Evolutionary conservation across 1,284 basidiomycete species (phyloP).

Genomic region (Lentinula novae-zelandiae): DNA sequence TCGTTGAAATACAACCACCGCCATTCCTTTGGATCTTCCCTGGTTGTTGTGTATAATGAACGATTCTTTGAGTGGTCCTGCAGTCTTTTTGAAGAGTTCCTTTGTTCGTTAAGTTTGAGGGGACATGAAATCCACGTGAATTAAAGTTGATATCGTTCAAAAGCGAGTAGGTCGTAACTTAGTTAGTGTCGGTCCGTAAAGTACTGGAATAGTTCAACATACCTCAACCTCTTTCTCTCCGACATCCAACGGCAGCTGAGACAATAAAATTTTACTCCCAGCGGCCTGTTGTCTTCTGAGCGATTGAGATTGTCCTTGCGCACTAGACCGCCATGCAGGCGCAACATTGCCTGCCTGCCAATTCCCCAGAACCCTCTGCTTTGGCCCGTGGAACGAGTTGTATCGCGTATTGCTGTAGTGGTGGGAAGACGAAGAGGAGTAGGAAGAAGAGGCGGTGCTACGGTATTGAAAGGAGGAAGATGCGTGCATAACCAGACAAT

Average conservation of each 20-base stretch:
- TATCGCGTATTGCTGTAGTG: slow-evolving; percentile 28
- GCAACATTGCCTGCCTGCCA: slow-evolving; percentile 42
- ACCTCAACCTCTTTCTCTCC: slow-evolving; percentile 67
- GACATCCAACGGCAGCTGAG: slow-evolving; percentile 66
- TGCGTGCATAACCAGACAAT: no score
- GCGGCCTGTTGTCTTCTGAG: slow-evolving; percentile 23
- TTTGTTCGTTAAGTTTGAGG: slow-evolving; percentile 22
- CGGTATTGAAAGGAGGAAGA: no score
- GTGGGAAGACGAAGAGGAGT: not conserved
- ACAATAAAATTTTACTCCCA: slow-evolving; percentile 72
- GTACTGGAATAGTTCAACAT: slow-evolving; percentile 20
- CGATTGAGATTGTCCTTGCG: slow-evolving; percentile 17
- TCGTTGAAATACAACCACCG: slow-evolving; percentile 61
- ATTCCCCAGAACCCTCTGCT: slow-evolving; percentile 44
- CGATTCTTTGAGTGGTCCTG: slow-evolving; percentile 65
- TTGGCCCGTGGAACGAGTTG: slow-evolving; percentile 49
- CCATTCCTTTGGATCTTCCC: slow-evolving; percentile 72
- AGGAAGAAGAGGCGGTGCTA: not conserved
- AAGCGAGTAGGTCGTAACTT: not conserved
- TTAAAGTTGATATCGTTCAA: not conserved
- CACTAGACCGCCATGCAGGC: slow-evolving; percentile 51
- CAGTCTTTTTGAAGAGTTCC: slow-evolving; percentile 71
- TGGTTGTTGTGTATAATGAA: slow-evolving; percentile 72
- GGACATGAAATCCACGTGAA: no score
- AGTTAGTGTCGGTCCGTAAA: no score